phyloP scores from a whole-genome alignment of 148 eudicot genomes.

The Chenopodium quinoa region DNA sequence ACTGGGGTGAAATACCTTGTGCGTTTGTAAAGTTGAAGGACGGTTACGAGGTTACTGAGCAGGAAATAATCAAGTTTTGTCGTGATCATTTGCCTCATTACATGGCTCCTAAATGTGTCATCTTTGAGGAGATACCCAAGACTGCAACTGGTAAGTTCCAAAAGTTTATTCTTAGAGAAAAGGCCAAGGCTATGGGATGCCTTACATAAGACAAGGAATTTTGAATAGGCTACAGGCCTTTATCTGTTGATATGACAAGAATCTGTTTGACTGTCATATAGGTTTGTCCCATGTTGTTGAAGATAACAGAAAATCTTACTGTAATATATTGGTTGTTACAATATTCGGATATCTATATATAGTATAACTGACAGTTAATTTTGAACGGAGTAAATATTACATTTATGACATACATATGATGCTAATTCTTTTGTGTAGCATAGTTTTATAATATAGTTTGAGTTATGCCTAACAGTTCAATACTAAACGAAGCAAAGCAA shows the following conservation, averaged over 20 bases:
- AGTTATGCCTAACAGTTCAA: no score
- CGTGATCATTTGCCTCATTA: constrained; percentile 38
- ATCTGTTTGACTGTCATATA: background rate
- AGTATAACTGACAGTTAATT: no score
- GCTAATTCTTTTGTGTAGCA: no score
- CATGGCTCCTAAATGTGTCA: constrained; percentile 50
- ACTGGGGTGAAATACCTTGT: constrained; percentile 74
- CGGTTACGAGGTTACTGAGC: constrained; percentile 31
- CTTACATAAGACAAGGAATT: background rate
- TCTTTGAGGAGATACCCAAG: constrained; percentile 54
- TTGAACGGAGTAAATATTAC: no score
- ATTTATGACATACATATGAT: no score
- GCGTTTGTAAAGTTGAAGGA: constrained; percentile 65
- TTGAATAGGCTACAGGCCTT: background rate
- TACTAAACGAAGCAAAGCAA: no score
- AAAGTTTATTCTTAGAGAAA: constrained; percentile 57
- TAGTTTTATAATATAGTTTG: no score
- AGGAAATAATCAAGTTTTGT: constrained; percentile 47
- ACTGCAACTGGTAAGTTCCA: constrained; percentile 70
- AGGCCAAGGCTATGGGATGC: constrained; percentile 42
- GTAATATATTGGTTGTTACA: no score
- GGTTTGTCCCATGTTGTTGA: background rate
- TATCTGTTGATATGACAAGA: background rate
- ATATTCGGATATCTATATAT: no score
- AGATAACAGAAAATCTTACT: background rate